Evolutionary conservation across 2,329 filamentous ascomycete species (phyloP), one percentile per base, ranked within the genome.

Genomic region (Fusarium abutilonis): DNA sequence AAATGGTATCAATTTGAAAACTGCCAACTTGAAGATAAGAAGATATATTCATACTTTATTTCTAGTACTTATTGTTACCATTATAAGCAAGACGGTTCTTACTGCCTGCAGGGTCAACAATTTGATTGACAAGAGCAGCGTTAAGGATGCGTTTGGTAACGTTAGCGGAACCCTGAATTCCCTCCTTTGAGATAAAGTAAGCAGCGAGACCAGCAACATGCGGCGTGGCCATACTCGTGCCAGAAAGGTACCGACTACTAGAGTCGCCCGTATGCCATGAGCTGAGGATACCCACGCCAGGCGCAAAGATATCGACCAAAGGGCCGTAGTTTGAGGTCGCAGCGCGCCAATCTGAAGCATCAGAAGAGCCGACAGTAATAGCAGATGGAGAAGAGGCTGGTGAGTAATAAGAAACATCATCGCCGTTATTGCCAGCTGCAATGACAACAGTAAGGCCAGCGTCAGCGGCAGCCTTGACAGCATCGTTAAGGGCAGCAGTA

Each of bases 151-250:
- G 53, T 5, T 54, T 51, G 3, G 50, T 51, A 0, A 66, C 53
- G 9, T 53, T 50, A 4, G 3, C 0, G 5, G 32, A 52, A 2
- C 60, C 56, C 2, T 10, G 21, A 21, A 64, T 17, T 0, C 43
- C 31, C 36, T 64, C 63, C 38, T 58, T 58, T 0, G 56, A 36
- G 52, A 89, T 83, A 4, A 89, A 74, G 71, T 88, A 89, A 6
- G 84, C 84, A 6, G 83, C 84, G 1, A 89, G 75, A n/a, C 86
- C 86, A 31, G 83, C 81, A 40, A 89, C 80, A 67, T 88, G 85
- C 0, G 86, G 86, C 1, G 80, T 78, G 10, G 86, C 83, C 63
- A 66, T 66, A 21, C 47, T 71, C 1, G 59, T 67, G 1, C 64
- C 64, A 3, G 55, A 41, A 4, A 32, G 26, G 10, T 56, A 53